Conservation (phyloP, 306 rosid species). For the Spatholobus suberectus region DNA sequence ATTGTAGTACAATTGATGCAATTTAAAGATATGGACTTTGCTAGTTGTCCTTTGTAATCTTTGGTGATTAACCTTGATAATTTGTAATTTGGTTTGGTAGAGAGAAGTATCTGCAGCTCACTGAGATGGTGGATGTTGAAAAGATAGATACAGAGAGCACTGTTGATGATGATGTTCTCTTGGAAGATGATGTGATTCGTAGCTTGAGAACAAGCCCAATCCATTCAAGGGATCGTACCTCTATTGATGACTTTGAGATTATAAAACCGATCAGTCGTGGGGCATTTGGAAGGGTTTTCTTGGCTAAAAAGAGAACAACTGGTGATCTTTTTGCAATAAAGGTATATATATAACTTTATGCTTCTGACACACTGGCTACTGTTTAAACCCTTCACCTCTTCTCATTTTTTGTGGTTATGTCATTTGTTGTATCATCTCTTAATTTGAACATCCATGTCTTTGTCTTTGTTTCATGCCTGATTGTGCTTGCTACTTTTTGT, state of each 20-base stretch:
- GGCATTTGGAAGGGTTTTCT: slow-evolving; percentile 99
- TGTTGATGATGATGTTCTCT: slow-evolving; percentile 84
- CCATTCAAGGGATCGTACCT: slow-evolving; percentile 92
- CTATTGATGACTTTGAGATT: slow-evolving; percentile 96
- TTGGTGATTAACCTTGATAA: slow-evolving; percentile 31
- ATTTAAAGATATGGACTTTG: slow-evolving; percentile 14
- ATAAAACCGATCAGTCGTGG: slow-evolving; percentile 98
- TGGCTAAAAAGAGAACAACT: slow-evolving; percentile 97
- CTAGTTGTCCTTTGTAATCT: slow-evolving; percentile 39
- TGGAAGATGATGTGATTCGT: slow-evolving; percentile 92
- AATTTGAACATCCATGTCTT: slow-evolving; percentile 15
- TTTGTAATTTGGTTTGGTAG: slow-evolving; percentile 59
- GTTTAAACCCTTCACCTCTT: not conserved
- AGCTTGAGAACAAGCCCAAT: slow-evolving; percentile 95
- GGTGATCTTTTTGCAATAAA: slow-evolving; percentile 99
- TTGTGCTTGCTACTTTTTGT: slow-evolving; percentile 7
- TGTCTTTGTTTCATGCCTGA: not conserved
- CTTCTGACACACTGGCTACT: slow-evolving; percentile 14
- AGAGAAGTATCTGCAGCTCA: slow-evolving; percentile 97
- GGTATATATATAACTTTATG: slow-evolving; percentile 53
- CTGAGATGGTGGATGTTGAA: slow-evolving; percentile 93
- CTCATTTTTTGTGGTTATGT: not conserved
- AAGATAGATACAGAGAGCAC: slow-evolving; percentile 81
- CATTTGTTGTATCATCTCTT: not conserved
- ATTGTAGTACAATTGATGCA: not conserved